Conservation (phyloP, 1,139 yeast species). For the Candida dubliniensis region DNA sequence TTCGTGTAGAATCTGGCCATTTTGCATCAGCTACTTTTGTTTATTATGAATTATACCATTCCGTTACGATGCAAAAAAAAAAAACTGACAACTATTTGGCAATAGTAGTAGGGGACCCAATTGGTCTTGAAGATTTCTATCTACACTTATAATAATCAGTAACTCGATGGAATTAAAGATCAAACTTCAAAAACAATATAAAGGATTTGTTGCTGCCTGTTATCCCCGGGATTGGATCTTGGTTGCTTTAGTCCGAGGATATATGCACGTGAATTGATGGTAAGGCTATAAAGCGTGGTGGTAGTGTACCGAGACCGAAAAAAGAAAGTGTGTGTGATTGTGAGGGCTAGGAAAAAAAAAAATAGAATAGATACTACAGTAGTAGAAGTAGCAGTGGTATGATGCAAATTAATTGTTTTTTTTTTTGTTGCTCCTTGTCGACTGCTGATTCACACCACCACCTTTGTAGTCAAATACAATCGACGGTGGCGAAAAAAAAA, state of each 20-base stretch:
- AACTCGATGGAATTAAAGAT: too few species aligned
- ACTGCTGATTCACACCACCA: conserved; percentile 1
- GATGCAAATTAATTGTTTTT: not conserved
- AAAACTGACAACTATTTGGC: too few species aligned
- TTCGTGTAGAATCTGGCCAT: too few species aligned
- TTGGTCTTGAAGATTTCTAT: too few species aligned
- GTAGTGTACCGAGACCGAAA: not conserved
- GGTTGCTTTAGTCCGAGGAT: not conserved
- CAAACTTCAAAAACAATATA: not conserved
- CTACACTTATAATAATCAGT: too few species aligned
- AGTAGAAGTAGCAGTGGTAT: not conserved
- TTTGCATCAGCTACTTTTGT: too few species aligned
- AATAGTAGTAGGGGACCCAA: too few species aligned
- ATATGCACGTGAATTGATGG: not conserved
- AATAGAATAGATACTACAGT: not conserved
- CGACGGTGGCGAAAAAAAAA: not conserved
- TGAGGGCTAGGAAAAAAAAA: not conserved
- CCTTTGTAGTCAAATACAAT: not conserved
- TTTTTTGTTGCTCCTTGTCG: not conserved
- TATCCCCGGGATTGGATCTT: not conserved
- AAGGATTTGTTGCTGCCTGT: not conserved
- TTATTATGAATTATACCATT: too few species aligned
- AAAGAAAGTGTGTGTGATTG: not conserved
- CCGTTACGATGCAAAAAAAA: too few species aligned
- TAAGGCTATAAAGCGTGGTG: not conserved